Evolutionary conservation across 208 protist genomes (phyloP).

Genomic region (Wallacemonas sp.): DNA sequence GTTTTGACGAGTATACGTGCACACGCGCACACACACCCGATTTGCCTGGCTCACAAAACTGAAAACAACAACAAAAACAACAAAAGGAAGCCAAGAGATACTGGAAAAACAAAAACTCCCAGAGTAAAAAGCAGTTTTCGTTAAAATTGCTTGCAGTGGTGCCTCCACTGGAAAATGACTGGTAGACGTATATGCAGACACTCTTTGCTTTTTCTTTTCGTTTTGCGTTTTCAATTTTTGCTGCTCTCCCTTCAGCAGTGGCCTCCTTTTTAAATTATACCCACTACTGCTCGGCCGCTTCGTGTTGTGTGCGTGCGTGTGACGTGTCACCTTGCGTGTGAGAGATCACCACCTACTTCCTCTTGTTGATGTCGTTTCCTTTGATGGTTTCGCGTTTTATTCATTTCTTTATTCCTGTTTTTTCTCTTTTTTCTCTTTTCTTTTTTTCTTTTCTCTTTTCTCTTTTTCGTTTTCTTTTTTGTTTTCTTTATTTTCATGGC

Average conservation of each 20-base stretch:
- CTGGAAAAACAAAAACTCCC: background rate
- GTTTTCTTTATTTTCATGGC: background rate
- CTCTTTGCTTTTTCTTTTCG: background rate
- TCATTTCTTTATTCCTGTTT: conserved; percentile 7
- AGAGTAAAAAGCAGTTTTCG: background rate
- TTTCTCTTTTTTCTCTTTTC: conserved; percentile 18
- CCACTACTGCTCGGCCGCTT: too few relatives aligned
- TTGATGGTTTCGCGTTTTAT: conserved; percentile 24
- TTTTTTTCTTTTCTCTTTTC: background rate
- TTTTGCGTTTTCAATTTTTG: background rate
- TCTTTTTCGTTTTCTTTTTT: background rate
- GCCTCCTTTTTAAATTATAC: too few relatives aligned
- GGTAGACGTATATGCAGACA: too few relatives aligned
- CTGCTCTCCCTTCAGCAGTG: too few relatives aligned
- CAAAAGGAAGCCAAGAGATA: background rate
- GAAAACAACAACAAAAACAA: background rate
- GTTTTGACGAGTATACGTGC: too few relatives aligned
- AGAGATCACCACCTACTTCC: too few relatives aligned
- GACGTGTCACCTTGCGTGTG: too few relatives aligned
- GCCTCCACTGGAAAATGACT: too few relatives aligned
- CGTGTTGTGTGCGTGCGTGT: too few relatives aligned
- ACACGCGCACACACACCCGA: too few relatives aligned
- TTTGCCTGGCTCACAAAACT: too few relatives aligned
- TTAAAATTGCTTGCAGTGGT: too few relatives aligned
- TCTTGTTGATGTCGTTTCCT: background rate